These are phyloP conservation scores for Ogataea glucozyma DNA, from an alignment of 805 yeast genomes.

Conservation along the genomic window DNA sequence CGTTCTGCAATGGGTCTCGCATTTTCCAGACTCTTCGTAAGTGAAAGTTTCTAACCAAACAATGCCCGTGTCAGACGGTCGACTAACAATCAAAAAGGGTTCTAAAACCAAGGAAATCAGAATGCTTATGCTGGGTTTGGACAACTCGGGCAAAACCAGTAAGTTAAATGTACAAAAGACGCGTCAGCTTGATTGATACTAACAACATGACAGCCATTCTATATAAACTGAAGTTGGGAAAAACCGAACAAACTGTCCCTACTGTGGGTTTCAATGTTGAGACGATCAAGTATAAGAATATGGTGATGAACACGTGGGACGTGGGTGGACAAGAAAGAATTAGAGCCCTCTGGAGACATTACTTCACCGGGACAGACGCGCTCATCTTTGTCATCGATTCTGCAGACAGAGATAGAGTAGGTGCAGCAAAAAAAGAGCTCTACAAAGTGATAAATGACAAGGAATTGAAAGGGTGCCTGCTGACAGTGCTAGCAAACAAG, in stretches of 20 bases:
- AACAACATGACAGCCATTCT: slow-evolving; percentile 52
- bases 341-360: slow-evolving; percentile 93
- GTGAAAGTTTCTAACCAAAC: slow-evolving; percentile 13
- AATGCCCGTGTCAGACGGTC: neutral
- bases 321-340: slow-evolving; percentile 95
- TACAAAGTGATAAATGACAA: slow-evolving; percentile 78
- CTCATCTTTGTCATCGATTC: slow-evolving; percentile 88
- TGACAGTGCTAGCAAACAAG: slow-evolving; percentile 86
- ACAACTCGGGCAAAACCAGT: slow-evolving; percentile 88
- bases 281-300: slow-evolving; percentile 49
- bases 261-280: slow-evolving; percentile 92
- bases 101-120: slow-evolving; percentile 36
- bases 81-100: slow-evolving; percentile 12
- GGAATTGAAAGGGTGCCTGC: slow-evolving; percentile 75
- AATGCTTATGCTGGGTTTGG: slow-evolving; percentile 88
- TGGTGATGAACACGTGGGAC: slow-evolving; percentile 68
- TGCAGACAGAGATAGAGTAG: slow-evolving; percentile 68
- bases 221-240: slow-evolving; percentile 79
- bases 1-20: slow-evolving; percentile 24
- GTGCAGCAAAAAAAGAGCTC: slow-evolving; percentile 76
- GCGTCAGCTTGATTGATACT: neutral
- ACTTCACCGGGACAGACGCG: slow-evolving; percentile 90
- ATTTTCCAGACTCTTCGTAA: slow-evolving; percentile 24
- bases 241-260: slow-evolving; percentile 77
- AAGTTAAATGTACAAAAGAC: slow-evolving; percentile 21